Conservation (phyloP, 305 asterid species). For the Fraxinus latifolia region DNA sequence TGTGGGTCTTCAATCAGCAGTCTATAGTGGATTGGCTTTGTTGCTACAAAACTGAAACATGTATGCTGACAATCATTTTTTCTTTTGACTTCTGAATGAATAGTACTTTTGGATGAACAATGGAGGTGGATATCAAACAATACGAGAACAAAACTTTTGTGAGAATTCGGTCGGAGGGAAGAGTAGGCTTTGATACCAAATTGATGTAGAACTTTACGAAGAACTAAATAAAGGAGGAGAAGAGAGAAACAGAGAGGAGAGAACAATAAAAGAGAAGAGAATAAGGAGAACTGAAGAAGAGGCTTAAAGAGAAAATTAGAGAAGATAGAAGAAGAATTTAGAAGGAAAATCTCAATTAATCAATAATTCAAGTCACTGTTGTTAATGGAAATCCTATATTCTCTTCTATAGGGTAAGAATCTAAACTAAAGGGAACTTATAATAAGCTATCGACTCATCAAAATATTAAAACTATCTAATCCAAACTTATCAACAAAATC, state of each 20-base stretch:
- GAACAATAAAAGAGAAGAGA: background rate
- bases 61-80: background rate
- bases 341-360: background rate
- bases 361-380: background rate
- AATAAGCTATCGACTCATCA: background rate
- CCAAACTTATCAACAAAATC: background rate
- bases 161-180: background rate
- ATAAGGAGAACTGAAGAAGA: background rate
- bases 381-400: background rate
- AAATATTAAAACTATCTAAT: background rate
- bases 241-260: background rate
- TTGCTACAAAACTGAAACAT: background rate
- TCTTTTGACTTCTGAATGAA: background rate
- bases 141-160: background rate
- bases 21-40: background rate
- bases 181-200: background rate
- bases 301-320: background rate
- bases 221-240: background rate
- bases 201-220: background rate
- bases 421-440: background rate
- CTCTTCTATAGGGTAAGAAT: background rate
- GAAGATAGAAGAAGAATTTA: background rate
- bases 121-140: background rate
- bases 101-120: background rate
- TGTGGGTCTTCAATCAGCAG: background rate